A percentile compares a stretch with the other conserved stretches of the same genome.
These are phyloP conservation scores for Mollisia scopiformis DNA, from an alignment of 2,329 filamentous ascomycete species.

Conservation along the genomic window DNA sequence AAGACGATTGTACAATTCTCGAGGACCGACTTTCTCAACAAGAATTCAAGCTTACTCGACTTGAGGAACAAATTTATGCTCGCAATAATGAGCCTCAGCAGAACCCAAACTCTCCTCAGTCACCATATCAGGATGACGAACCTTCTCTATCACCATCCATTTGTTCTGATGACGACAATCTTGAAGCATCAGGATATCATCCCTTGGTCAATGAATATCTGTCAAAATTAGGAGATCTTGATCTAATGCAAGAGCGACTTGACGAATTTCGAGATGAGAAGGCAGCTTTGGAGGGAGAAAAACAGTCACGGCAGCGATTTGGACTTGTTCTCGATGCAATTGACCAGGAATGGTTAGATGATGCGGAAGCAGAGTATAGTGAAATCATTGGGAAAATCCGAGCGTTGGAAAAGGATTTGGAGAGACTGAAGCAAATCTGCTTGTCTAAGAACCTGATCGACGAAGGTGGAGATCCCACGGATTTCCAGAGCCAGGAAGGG, in stretches of 20 bases:
- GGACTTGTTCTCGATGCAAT: slow-evolving; percentile 9
- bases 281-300: slow-evolving; percentile 16
- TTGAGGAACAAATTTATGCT: slow-evolving; percentile 8
- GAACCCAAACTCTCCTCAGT: background rate
- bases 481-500: slow-evolving; percentile 7
- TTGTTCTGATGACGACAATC: background rate
- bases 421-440: slow-evolving; percentile 18
- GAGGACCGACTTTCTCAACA: slow-evolving; percentile 16
- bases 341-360: slow-evolving; percentile 26
- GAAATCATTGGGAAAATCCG: slow-evolving; percentile 14
- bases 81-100: background rate
- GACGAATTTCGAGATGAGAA: slow-evolving; percentile 22
- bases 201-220: slow-evolving; percentile 21
- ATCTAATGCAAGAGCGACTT: slow-evolving; percentile 23
- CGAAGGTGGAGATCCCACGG: slow-evolving; percentile 24
- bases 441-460: slow-evolving; percentile 25
- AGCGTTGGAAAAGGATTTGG: slow-evolving; percentile 6
- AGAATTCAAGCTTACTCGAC: slow-evolving; percentile 11
- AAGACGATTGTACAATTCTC: slow-evolving; percentile 18
- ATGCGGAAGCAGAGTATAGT: slow-evolving; percentile 8
- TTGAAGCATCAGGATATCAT: slow-evolving; percentile 17
- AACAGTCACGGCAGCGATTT: slow-evolving; percentile 1
- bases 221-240: slow-evolving; percentile 21
- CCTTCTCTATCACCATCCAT: background rate
- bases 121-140: background rate